phyloP scores from a whole-genome alignment of 495 filamentous ascomycete species.

The Polyplosphaeria fusca region DNA sequence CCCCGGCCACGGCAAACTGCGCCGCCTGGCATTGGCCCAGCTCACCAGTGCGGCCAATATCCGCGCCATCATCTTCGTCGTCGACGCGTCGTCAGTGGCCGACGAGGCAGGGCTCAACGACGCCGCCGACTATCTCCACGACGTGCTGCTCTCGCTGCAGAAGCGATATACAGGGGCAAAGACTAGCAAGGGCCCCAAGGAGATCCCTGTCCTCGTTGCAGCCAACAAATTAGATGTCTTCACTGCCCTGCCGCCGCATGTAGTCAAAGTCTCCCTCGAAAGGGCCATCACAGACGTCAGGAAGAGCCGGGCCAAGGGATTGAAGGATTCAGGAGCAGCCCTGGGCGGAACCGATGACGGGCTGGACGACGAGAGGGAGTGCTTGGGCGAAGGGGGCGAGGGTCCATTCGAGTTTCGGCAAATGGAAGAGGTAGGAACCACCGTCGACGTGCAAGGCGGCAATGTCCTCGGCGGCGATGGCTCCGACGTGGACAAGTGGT shows the following conservation, averaged over 20 bases:
- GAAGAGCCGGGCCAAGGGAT: constrained; percentile 69
- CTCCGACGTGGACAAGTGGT: constrained; percentile 73
- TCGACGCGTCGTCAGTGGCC: constrained; percentile 75
- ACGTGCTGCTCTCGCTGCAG: constrained; percentile 77
- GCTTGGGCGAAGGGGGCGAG: constrained; percentile 74
- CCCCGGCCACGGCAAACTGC: constrained; percentile 91
- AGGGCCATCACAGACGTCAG: constrained; percentile 78
- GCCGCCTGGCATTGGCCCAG: constrained; percentile 45
- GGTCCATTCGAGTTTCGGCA: constrained; percentile 74
- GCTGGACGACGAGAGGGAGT: constrained; percentile 69
- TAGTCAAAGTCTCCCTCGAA: constrained; percentile 75
- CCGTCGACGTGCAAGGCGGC: constrained; percentile 62
- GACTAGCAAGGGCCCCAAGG: constrained; percentile 56
- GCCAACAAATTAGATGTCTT: constrained; percentile 96
- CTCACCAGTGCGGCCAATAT: constrained; percentile 49
- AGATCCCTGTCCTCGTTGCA: constrained; percentile 74
- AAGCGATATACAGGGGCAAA: constrained; percentile 60
- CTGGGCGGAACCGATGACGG: constrained; percentile 51
- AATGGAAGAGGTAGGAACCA: constrained; percentile 77
- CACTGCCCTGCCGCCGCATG: constrained; percentile 76
- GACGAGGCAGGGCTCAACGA: constrained; percentile 55
- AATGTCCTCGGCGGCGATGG: constrained; percentile 58
- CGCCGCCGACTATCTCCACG: constrained; percentile 78
- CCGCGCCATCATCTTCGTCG: constrained; percentile 78
- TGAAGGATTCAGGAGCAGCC: constrained; percentile 71